Evolutionary conservation across 1,284 basidiomycete species (phyloP).

Genomic region (Bjerkandera adusta): DNA sequence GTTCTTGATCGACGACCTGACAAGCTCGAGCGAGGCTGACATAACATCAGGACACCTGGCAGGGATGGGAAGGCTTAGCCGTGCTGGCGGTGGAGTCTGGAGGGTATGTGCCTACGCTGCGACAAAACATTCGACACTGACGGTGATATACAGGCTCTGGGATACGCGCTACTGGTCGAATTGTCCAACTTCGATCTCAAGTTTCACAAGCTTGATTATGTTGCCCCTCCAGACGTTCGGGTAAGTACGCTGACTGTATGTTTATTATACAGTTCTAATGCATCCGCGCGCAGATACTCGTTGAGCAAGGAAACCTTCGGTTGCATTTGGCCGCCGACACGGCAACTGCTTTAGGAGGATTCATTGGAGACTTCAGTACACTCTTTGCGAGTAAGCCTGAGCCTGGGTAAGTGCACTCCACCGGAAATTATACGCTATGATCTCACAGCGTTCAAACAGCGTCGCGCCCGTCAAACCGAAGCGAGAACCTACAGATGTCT

Average conservation of each 20-base stretch:
- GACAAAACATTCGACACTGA: neutral
- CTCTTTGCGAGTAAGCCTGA: conserved; percentile 37
- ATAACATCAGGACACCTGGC: neutral
- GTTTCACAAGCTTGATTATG: conserved; percentile 34
- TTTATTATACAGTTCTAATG: neutral
- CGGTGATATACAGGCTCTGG: conserved; percentile 37
- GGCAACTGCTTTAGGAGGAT: conserved; percentile 47
- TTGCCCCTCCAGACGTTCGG: conserved; percentile 32
- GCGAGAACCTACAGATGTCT: conserved; percentile 13
- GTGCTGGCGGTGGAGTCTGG: conserved; percentile 55
- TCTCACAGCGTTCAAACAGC: too few species aligned
- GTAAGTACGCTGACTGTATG: conserved; percentile 33
- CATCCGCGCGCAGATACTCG: conserved; percentile 38
- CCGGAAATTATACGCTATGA: neutral
- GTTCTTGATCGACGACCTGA: conserved; percentile 64
- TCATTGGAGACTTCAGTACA: conserved; percentile 47
- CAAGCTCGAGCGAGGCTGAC: conserved; percentile 28
- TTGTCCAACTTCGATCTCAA: conserved; percentile 46
- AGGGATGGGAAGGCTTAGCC: conserved; percentile 4
- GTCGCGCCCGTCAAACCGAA: conserved; percentile 1
- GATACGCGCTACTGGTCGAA: conserved; percentile 71
- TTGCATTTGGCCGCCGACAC: conserved; percentile 73
- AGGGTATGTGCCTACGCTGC: too few species aligned
- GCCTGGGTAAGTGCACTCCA: conserved; percentile 40
- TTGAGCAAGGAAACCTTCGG: conserved; percentile 46